Evolutionary conservation across 2,329 filamentous ascomycete species (phyloP).

Genomic region (Neonectria magnoliae): DNA sequence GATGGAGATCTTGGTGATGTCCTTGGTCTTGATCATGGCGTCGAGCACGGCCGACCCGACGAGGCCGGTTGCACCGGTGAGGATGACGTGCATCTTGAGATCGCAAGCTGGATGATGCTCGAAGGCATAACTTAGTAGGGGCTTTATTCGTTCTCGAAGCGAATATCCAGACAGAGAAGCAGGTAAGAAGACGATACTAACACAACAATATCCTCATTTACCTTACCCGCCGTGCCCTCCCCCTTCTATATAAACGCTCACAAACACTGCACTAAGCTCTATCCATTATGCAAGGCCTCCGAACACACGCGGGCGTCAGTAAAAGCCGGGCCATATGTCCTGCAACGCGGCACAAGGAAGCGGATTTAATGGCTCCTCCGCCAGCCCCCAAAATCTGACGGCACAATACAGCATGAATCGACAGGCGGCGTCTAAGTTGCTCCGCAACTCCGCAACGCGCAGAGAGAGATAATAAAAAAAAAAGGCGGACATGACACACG

Average conservation of each 20-base stretch:
- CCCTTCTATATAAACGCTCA: not conserved
- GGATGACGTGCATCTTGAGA: slow-evolving; percentile 67
- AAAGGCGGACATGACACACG: not conserved
- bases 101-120: not conserved
- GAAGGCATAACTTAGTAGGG: not conserved
- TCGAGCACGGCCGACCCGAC: slow-evolving; percentile 70
- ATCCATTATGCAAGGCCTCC: not conserved
- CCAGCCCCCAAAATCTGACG: not conserved
- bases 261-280: not conserved
- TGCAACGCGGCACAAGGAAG: not conserved
- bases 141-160: not conserved
- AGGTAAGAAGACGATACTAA: not conserved
- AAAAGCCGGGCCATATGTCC: not conserved
- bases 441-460: not conserved
- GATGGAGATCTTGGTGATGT: slow-evolving; percentile 73
- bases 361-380: not conserved
- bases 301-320: not conserved
- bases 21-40: slow-evolving; percentile 64
- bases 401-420: not conserved
- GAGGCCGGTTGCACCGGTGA: slow-evolving; percentile 75
- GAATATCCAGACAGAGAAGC: not conserved
- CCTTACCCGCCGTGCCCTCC: not conserved
- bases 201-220: not conserved
- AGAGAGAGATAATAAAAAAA: no score
- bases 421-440: not conserved